Conservation (phyloP, 805 yeast species). For the Diddensiella santjacobensis region DNA sequence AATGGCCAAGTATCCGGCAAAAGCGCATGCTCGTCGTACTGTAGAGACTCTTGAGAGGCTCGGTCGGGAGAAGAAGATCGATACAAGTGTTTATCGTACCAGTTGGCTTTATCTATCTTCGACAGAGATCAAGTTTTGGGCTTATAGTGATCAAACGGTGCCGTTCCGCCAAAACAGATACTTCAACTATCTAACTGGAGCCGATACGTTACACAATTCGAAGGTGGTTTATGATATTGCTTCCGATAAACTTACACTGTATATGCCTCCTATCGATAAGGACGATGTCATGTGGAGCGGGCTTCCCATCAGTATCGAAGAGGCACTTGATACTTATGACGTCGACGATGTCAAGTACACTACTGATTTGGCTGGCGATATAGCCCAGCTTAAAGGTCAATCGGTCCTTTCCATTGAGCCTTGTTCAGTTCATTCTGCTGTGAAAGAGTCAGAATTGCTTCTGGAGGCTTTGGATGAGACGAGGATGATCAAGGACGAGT, state of each 20-base stretch:
- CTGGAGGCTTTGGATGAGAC: conserved; percentile 79
- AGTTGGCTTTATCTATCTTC: conserved; percentile 38
- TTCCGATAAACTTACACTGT: conserved; percentile 59
- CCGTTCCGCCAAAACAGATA: conserved; percentile 87
- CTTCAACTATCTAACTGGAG: conserved; percentile 83
- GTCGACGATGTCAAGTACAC: conserved; percentile 76
- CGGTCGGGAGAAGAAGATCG: conserved; percentile 34
- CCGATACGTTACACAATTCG: conserved; percentile 66
- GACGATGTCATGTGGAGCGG: conserved; percentile 99
- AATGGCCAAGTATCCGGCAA: conserved; percentile 70
- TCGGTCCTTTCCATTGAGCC: conserved; percentile 27
- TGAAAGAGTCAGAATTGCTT: conserved; percentile 24
- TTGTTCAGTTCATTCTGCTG: conserved; percentile 19
- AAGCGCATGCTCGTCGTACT: conserved; percentile 53
- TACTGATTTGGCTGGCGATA: conserved; percentile 41
- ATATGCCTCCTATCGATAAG: conserved; percentile 75
- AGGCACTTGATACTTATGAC: conserved; percentile 64
- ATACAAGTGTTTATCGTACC: conserved; percentile 43
- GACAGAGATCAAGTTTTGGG: conserved; percentile 44
- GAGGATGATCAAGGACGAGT: conserved; percentile 77
- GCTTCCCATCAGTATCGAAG: conserved; percentile 62
- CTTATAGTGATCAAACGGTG: conserved; percentile 74
- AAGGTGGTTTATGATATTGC: conserved; percentile 56
- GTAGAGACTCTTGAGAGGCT: conserved; percentile 34
- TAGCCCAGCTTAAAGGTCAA: conserved; percentile 11